Conservation (phyloP, 176 grass and related monocot genomes). For the sorghum (Sorghum bicolor) region Sorghum_bicolor_NCBIv3 NC_012878.2:45894501-45895000, state of each 20-base stretch:
- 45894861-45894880: constrained; percentile 56
- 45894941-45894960: constrained; percentile 56
- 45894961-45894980: constrained; percentile 69
- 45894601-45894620: constrained; percentile 1
- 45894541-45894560: not conserved
- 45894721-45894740: not conserved
- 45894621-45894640: not conserved
- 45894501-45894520: not conserved
- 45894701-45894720: not conserved
- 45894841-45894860: not conserved
- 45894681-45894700: not conserved
- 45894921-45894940: constrained; percentile 70
- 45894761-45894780: constrained; percentile 3
- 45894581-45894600: not conserved
- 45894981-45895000: constrained; percentile 67
- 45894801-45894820: not conserved
- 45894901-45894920: constrained; percentile 69
- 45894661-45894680: not conserved
- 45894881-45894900: constrained; percentile 64
- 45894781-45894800: not conserved
- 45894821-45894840: constrained; percentile 9
- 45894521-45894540: not conserved
- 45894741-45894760: not conserved
- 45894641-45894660: not conserved
- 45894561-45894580: not conserved